phyloP scores from a whole-genome alignment of 2,329 filamentous ascomycete genomes.

The Ceratocystis diversiconidia region DNA sequence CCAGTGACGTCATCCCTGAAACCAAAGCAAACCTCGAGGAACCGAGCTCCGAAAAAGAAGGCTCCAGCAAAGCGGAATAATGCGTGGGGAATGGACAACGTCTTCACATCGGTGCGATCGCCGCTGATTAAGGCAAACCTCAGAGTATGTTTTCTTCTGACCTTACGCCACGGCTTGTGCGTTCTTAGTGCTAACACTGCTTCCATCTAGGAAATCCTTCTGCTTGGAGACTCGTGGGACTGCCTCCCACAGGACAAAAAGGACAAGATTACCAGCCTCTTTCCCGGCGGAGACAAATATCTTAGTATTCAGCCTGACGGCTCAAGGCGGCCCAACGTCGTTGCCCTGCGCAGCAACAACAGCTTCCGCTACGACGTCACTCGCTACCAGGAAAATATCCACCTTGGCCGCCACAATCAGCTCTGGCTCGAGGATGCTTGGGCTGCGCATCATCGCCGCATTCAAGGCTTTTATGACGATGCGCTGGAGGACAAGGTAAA shows the following conservation, averaged over 20 bases:
- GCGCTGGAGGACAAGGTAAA: conserved; percentile 33
- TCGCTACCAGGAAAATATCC: conserved; percentile 33
- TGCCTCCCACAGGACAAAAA: background rate
- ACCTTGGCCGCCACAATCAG: conserved; percentile 36
- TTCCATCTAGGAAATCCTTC: conserved; percentile 12
- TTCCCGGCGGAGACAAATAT: conserved; percentile 21
- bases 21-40: background rate
- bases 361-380: conserved; percentile 35
- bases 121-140: conserved; percentile 13
- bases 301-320: conserved; percentile 27
- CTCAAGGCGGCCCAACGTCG: conserved; percentile 30
- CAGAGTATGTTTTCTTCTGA: conserved; percentile 4
- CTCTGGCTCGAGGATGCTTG: conserved; percentile 40
- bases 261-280: conserved; percentile 4
- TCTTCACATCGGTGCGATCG: conserved; percentile 11
- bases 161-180: background rate
- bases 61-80: conserved; percentile 3
- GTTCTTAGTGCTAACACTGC: background rate
- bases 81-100: conserved; percentile 8
- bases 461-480: conserved; percentile 36
- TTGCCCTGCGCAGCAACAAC: conserved; percentile 32
- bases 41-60: background rate
- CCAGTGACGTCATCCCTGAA: background rate
- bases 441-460: conserved; percentile 35
- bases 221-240: conserved; percentile 13